Evolutionary conservation across 2,329 filamentous ascomycete species (phyloP).

Genomic region (Pseudogymnoascus sp.): DNA sequence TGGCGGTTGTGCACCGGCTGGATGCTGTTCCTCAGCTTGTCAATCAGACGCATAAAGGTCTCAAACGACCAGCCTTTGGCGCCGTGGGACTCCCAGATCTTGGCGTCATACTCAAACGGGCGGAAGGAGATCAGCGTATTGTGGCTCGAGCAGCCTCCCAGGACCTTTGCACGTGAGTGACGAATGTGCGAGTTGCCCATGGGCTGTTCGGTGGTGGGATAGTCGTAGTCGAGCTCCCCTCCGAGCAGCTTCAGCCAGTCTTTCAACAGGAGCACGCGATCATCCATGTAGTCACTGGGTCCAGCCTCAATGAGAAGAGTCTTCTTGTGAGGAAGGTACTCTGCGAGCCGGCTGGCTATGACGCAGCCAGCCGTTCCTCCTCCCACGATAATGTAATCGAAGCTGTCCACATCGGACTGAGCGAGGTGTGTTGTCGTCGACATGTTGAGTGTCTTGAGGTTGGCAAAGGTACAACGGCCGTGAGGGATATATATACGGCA

Average conservation of each 20-base stretch:
- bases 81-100: slow-evolving; percentile 75
- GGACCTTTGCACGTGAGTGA: slow-evolving; percentile 85
- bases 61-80: slow-evolving; percentile 83
- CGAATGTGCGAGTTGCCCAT: slow-evolving; percentile 88
- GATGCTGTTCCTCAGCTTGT: slow-evolving; percentile 82
- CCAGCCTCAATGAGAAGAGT: slow-evolving; percentile 82
- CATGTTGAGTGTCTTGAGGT: slow-evolving; percentile 7
- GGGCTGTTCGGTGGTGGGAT: slow-evolving; percentile 77
- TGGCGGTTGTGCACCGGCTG: slow-evolving; percentile 81
- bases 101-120: slow-evolving; percentile 81
- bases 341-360: slow-evolving; percentile 43
- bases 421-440: slow-evolving; percentile 17
- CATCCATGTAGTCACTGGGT: slow-evolving; percentile 81
- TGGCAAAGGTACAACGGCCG: not conserved
- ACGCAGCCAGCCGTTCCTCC: slow-evolving; percentile 45
- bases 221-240: slow-evolving; percentile 86
- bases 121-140: slow-evolving; percentile 92
- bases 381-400: slow-evolving; percentile 44
- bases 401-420: slow-evolving; percentile 29
- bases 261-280: slow-evolving; percentile 77
- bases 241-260: slow-evolving; percentile 82
- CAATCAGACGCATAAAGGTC: slow-evolving; percentile 71
- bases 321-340: slow-evolving; percentile 76
- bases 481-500: not conserved
- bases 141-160: slow-evolving; percentile 88